Evolutionary conservation across 2,329 filamentous ascomycete genomes (phyloP), one percentile per base, ranked within the genome.

Genomic region (Pseudogymnoascus sp.): DNA sequence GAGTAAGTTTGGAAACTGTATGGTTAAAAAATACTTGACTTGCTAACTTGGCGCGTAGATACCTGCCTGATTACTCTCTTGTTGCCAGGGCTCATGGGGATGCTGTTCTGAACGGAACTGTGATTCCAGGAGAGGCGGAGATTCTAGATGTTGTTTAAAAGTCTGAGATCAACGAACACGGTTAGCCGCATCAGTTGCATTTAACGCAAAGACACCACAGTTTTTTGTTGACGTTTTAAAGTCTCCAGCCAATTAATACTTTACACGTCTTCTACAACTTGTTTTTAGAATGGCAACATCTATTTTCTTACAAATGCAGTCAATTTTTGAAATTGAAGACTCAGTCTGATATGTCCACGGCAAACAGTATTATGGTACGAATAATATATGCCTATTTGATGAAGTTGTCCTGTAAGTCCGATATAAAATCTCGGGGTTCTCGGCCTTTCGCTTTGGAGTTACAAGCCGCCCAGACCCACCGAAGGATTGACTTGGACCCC

Each of bases 31-130:
- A 18, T 18, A 18, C 18, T 15, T 35, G 28, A 2, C 39, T 36
- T 50, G 3, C 39, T 36, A 14, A 63, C 33, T 66, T 58, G 9
- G 39, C 57, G 14, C 38, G 62, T 64, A 71, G 69, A 50, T 88
- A 86, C 68, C 76, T 82, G 69, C 86, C 87, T 2, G 82, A 79
- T 28, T 89, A 88, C 70, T 85, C 83, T 1, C 78, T 81, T 69
- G 70, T 89, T 59, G 85, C 86, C 20, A 75, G 86, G 60, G 80
- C 76, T 5, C 86, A 89, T 69, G 80, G 76, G 4, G 82, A 80
- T 9, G 84, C 86, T 4, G 75, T 87, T 39, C 67, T 76, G 60
- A 84, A 85, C 57, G 86, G 86, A 0, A 83, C 80, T 0, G 65
- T 88, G 8, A 68, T 79, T 14, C 76, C 81, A 1, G 83, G 85